Base-by-base conservation (phyloP, 23 red algal genomes). In the Gracilariopsis chorda region DNA sequence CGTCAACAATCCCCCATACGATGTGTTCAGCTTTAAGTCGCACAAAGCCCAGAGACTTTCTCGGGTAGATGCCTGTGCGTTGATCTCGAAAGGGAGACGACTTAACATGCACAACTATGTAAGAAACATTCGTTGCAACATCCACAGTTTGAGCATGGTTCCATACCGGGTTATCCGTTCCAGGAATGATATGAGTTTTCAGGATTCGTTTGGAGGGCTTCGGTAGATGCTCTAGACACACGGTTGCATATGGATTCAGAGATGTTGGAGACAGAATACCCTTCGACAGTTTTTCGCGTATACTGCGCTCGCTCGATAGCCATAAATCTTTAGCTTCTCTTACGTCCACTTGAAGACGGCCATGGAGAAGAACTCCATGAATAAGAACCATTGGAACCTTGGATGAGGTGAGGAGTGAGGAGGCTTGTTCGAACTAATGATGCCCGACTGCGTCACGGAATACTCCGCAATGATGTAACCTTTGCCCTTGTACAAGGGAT, bases 331-430 rank as follows among this genome's bases (percentile, higher is more conserved):
- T 58, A 12, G 77, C 88, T 32, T 82, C 75, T 32, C 34, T 49
- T 25, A 92, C 80, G 58, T 47, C 61, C 43, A 92, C 53, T 53
- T 83, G 57, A 34, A 92, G 57, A 65, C 88, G 88, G 34, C 88
- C 88, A 34, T 92, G 88, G 20, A 92, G 88, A 55, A 92, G 35
- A 13, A 92, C 78, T 16, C 84, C 84, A 48, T 89, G 82, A 28
- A 86, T 86, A 28, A 86, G 82, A 41, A 86, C 82, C 82, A 86
- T 86, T n/a, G n/a, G n/a, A n/a, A n/a, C n/a, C n/a, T n/a, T n/a
- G n/a, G n/a, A n/a, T n/a, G n/a, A n/a, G n/a, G n/a, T n/a, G n/a
- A n/a, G n/a, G n/a, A n/a, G n/a, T n/a, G n/a, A n/a, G n/a, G n/a
- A n/a, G n/a, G n/a, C n/a, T n/a, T n/a, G n/a, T n/a, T n/a, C n/a